phyloP scores from a whole-genome alignment of 2,329 filamentous ascomycete species.

The Cercospora brassicicola region DNA sequence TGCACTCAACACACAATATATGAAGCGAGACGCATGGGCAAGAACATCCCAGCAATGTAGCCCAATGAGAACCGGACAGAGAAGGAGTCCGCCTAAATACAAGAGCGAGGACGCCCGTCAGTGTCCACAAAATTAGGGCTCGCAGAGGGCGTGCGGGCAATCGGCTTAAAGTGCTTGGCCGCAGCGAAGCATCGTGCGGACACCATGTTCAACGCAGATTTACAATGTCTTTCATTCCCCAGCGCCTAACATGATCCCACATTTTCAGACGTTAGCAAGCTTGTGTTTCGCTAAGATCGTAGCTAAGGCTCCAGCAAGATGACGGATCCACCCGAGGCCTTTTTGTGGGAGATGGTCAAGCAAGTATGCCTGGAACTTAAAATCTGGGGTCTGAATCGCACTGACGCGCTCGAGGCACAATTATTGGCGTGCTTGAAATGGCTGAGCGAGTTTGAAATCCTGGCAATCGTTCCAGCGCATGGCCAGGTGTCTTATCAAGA shows the following conservation, averaged over 20 bases:
- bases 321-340: neutral
- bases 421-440: constrained; percentile 46
- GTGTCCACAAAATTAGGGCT: neutral
- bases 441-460: constrained; percentile 49
- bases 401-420: constrained; percentile 22
- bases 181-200: neutral
- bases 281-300: neutral
- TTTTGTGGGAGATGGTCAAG: neutral
- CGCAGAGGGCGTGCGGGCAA: neutral
- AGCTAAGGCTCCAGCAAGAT: neutral
- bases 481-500: constrained; percentile 43
- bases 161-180: neutral
- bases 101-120: neutral
- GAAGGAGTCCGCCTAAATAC: neutral
- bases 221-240: neutral
- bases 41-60: neutral
- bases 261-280: neutral
- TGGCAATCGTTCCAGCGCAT: constrained; percentile 47
- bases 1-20: too few species aligned
- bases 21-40: too few species aligned
- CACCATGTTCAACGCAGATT: neutral
- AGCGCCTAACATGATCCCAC: neutral
- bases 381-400: neutral
- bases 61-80: neutral
- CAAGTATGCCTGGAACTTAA: neutral